phyloP scores from a whole-genome alignment of 2,329 filamentous ascomycete species.

The Exserohilum turcica region DNA sequence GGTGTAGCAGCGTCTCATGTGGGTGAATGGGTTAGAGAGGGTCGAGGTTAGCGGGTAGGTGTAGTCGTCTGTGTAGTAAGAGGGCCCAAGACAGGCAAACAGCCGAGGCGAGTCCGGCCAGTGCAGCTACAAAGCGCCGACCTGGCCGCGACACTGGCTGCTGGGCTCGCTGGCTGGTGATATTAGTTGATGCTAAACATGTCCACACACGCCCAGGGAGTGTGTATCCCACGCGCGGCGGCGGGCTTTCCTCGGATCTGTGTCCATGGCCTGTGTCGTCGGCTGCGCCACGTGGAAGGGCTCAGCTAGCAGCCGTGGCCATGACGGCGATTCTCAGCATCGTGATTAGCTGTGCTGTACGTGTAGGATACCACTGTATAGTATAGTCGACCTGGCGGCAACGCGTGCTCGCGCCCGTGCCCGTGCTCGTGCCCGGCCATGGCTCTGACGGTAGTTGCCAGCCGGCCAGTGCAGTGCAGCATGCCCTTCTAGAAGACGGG shows the following conservation, averaged over 20 bases:
- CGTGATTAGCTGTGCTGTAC: too few species aligned
- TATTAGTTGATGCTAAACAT: too few species aligned
- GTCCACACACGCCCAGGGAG: too few species aligned
- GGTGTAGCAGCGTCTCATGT: not conserved
- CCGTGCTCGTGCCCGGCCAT: not conserved
- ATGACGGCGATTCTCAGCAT: too few species aligned
- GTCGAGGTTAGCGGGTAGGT: too few species aligned
- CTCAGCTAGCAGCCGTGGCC: too few species aligned
- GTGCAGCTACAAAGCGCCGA: slow-evolving; percentile 37
- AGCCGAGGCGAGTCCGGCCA: slow-evolving; percentile 33
- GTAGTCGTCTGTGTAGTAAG: too few species aligned
- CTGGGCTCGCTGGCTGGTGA: slow-evolving; percentile 4
- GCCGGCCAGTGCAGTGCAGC: not conserved
- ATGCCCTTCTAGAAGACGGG: slow-evolving; percentile 11
- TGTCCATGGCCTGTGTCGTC: not conserved
- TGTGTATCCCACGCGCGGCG: not conserved
- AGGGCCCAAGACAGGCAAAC: slow-evolving; percentile 32
- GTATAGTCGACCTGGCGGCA: too few species aligned
- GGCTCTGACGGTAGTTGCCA: slow-evolving; percentile 3
- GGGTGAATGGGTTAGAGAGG: too few species aligned
- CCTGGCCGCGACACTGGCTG: slow-evolving; percentile 24
- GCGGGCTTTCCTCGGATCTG: slow-evolving; percentile 3
- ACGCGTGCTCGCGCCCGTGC: too few species aligned
- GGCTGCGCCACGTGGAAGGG: slow-evolving; percentile 11
- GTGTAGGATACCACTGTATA: too few species aligned